Evolutionary conservation across 129 eudicot species (phyloP).

Genomic region (Calendula officinalis): DNA sequence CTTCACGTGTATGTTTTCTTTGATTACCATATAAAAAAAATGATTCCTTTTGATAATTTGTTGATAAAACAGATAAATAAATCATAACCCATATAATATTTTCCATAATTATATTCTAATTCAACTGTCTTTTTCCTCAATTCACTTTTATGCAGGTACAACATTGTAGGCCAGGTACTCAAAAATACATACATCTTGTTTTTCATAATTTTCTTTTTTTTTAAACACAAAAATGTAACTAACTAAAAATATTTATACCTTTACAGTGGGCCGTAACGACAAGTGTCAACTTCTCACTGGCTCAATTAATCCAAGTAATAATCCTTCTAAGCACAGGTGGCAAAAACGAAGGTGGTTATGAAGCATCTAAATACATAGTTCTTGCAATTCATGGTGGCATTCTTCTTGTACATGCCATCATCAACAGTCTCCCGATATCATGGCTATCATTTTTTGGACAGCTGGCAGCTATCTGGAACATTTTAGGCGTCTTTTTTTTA

Average conservation of each 20-base stretch:
- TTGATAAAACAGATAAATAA: neutral
- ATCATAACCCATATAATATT: neutral
- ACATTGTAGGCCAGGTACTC: conserved; percentile 97
- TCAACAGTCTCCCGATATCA: conserved; percentile 90
- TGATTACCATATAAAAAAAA: neutral
- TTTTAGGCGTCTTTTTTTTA: conserved; percentile 84
- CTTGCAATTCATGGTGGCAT: conserved; percentile 76
- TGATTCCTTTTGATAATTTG: neutral
- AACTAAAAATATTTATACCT: conserved; percentile 26
- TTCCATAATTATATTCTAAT: conserved; percentile 1
- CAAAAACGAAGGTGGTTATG: conserved; percentile 80
- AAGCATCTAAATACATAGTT: conserved; percentile 76
- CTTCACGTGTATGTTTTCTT: neutral
- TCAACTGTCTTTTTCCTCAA: neutral
- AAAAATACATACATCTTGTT: conserved; percentile 9
- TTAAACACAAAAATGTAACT: neutral
- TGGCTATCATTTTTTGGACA: conserved; percentile 89
- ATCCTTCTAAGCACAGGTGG: conserved; percentile 92
- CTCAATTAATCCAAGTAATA: conserved; percentile 84
- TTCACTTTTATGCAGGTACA: conserved; percentile 66
- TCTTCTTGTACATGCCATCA: conserved; percentile 67
- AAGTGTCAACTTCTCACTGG: conserved; percentile 84
- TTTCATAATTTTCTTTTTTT: neutral
- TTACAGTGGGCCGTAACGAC: conserved; percentile 99
- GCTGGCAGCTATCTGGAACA: conserved; percentile 91